Evolutionary conservation across 306 rosid species (phyloP).

Genomic region (Erythrophleum fordii): DNA sequence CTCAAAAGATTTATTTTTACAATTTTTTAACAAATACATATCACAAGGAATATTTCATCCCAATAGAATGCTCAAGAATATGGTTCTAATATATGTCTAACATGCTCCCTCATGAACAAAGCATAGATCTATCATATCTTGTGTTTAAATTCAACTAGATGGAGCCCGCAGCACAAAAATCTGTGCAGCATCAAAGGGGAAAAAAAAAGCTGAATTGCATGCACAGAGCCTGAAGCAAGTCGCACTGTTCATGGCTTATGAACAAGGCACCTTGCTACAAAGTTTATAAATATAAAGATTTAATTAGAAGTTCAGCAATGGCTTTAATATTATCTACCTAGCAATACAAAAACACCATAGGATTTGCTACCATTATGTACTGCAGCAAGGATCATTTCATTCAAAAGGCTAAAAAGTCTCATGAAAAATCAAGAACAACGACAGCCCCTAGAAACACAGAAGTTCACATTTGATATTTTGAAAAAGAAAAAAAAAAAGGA

Average conservation of each 20-base stretch:
- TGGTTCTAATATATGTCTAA: not conserved
- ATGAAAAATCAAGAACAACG: not conserved
- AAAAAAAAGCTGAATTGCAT: no score
- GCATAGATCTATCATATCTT: not conserved
- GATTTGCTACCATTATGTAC: not conserved
- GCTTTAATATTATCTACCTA: not conserved
- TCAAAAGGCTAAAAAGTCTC: not conserved
- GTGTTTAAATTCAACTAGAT: not conserved
- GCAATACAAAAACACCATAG: not conserved
- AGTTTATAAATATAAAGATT: no score
- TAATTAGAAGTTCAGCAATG: not conserved
- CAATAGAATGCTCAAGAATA: not conserved
- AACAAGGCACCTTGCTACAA: no score
- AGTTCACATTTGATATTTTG: not conserved
- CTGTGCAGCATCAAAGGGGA: no score
- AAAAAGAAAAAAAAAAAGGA: not conserved
- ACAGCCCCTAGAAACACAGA: not conserved
- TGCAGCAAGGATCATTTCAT: not conserved
- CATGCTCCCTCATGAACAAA: not conserved
- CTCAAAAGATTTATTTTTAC: not conserved
- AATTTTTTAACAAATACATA: not conserved
- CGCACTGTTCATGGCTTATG: no score
- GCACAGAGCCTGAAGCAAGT: no score
- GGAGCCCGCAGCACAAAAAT: no score
- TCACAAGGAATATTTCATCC: not conserved